A percentile compares a stretch with the other conserved stretches of the same genome.
Evolutionary conservation across 441 rosid species (phyloP).

Genomic region (Macaranga tanarius): DNA sequence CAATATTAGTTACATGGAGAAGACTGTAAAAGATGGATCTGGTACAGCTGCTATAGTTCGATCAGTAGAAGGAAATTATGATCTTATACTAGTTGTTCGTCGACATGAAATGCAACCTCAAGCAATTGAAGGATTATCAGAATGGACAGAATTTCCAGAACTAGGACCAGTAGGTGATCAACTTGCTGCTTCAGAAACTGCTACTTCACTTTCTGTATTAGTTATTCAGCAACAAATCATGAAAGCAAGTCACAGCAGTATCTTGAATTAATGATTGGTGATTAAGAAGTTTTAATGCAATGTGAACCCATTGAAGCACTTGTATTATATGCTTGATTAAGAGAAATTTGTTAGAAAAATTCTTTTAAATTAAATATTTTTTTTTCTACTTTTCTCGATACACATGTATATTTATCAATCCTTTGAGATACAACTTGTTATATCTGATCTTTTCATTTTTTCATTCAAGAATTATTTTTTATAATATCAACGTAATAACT

Average conservation of each 20-base stretch:
- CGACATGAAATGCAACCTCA: constrained; percentile 28
- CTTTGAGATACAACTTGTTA: too few relatives aligned
- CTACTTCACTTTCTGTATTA: constrained; percentile 25
- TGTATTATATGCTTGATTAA: too few relatives aligned
- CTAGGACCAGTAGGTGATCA: constrained; percentile 44
- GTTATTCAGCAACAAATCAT: constrained; percentile 38
- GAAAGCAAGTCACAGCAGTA: constrained; percentile 23
- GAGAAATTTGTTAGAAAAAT: too few relatives aligned
- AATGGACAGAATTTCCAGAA: constrained; percentile 43
- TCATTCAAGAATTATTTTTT: too few relatives aligned
- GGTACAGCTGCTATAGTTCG: constrained; percentile 27
- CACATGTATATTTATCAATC: too few relatives aligned
- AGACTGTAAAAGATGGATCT: constrained; percentile 35
- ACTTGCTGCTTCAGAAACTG: constrained; percentile 35
- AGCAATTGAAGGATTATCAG: constrained; percentile 28
- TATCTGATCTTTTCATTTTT: too few relatives aligned
- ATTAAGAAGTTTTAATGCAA: neutral
- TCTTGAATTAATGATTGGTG: constrained; percentile 8
- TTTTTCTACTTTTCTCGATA: too few relatives aligned
- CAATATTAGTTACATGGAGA: constrained; percentile 21
- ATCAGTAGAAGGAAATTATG: constrained; percentile 3
- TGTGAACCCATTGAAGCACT: neutral
- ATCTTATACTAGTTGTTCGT: constrained; percentile 23
- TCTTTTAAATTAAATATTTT: too few relatives aligned
- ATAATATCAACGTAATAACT: too few relatives aligned